Conservation (phyloP, 2,329 filamentous ascomycete genomes). For the Trichoderma koningii region DNA sequence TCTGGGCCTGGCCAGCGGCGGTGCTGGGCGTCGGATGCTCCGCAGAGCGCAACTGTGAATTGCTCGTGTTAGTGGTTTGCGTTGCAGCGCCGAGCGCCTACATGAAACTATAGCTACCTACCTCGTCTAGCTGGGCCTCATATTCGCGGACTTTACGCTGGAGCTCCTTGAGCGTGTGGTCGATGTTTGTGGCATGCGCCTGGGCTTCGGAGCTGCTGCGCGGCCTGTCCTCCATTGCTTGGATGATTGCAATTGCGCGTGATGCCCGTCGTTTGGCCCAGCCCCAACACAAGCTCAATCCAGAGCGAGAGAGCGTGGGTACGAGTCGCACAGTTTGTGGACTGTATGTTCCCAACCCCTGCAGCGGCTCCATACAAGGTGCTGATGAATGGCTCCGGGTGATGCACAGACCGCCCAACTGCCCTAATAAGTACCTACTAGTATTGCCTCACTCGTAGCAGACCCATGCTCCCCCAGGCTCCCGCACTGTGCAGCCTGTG, state of each 20-base stretch:
- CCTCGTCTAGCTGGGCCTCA: slow-evolving; percentile 52
- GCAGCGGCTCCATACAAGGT: background rate
- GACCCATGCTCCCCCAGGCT: background rate
- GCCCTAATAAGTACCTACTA: no score
- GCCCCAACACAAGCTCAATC: background rate
- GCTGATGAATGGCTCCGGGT: background rate
- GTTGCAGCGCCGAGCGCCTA: background rate
- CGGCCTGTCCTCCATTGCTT: slow-evolving; percentile 32
- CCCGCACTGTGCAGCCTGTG: slow-evolving; percentile 11
- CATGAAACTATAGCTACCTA: slow-evolving; percentile 34
- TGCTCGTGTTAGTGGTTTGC: background rate
- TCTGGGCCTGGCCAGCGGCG: slow-evolving; percentile 38
- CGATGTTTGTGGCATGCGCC: slow-evolving; percentile 53
- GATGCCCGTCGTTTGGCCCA: background rate
- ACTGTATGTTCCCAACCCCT: background rate
- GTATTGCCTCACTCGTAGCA: no score
- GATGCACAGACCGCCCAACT: background rate
- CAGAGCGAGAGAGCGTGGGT: background rate
- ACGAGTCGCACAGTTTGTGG: background rate
- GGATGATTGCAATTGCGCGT: background rate
- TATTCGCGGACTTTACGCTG: slow-evolving; percentile 59
- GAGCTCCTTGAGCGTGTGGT: slow-evolving; percentile 68
- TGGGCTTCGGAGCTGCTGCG: slow-evolving; percentile 34
- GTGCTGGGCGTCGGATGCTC: slow-evolving; percentile 34
- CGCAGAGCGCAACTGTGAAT: slow-evolving; percentile 35